Conservation (phyloP, 495 filamentous ascomycete species). For the Tetracladium setigerum region DNA sequence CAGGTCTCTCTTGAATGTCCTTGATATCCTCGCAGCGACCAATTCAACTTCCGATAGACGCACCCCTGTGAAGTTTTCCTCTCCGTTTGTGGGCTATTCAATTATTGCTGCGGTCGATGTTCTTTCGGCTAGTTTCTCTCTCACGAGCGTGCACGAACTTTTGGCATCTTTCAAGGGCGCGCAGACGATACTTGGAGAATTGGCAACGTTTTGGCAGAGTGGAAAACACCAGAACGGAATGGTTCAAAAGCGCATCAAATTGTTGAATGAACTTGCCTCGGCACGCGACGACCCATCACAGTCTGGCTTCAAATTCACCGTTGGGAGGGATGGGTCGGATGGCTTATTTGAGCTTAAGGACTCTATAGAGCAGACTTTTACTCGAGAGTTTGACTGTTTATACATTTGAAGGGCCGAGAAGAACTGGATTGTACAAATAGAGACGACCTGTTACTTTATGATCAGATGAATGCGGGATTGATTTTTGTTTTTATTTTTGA, state of each 20-base stretch:
- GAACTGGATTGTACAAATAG: not conserved
- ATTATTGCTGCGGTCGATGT: conserved; percentile 41
- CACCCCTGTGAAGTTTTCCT: conserved; percentile 25
- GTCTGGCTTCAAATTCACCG: conserved; percentile 1
- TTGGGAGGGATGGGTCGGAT: not conserved
- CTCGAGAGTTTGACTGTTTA: conserved; percentile 16
- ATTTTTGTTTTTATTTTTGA: too few relatives aligned
- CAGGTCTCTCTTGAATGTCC: conserved; percentile 31
- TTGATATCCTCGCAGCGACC: conserved; percentile 11
- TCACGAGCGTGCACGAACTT: conserved; percentile 10
- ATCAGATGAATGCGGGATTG: too few relatives aligned
- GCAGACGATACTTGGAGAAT: conserved; percentile 13
- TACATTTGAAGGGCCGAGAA: conserved; percentile 8
- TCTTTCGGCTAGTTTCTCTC: conserved; percentile 31
- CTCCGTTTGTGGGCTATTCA: conserved; percentile 36
- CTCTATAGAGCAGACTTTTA: conserved; percentile 18
- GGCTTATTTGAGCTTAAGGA: conserved; percentile 12
- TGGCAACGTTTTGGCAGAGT: conserved; percentile 21
- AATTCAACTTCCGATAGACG: conserved; percentile 19
- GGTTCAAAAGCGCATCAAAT: conserved; percentile 11
- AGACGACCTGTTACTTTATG: too few relatives aligned
- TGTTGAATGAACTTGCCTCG: conserved; percentile 3
- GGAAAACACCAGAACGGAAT: conserved; percentile 14
- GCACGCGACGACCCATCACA: not conserved
- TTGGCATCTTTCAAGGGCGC: conserved; percentile 13